These are phyloP conservation scores for Eucalyptus lansdowneana DNA, from an alignment of 345 rosid genomes.

Conservation along the genomic window DNA sequence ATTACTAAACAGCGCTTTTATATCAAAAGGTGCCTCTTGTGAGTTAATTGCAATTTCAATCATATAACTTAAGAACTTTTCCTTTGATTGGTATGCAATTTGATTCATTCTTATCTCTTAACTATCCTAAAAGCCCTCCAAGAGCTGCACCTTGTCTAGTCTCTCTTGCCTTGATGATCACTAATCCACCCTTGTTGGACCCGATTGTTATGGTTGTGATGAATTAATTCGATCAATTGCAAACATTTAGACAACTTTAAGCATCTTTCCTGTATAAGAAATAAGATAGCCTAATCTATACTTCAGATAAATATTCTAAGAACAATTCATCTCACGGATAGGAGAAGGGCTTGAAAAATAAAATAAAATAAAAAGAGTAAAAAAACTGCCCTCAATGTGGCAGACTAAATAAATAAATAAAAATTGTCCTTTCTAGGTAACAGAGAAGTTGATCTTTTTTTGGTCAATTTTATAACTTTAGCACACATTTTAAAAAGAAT, in stretches of 20 bases:
- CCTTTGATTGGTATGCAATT: neutral
- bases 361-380: neutral
- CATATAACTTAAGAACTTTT: neutral
- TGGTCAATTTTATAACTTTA: neutral
- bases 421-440: neutral
- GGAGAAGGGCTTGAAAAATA: neutral
- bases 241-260: neutral
- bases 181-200: neutral
- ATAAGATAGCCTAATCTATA: neutral
- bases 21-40: neutral
- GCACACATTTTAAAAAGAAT: neutral
- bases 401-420: neutral
- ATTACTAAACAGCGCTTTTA: neutral
- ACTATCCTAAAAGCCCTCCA: neutral
- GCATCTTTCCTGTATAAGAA: neutral
- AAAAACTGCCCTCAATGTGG: neutral
- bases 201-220: neutral
- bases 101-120: neutral
- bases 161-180: neutral
- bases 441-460: neutral
- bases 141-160: neutral
- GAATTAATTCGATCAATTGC: neutral
- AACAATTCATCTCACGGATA: neutral
- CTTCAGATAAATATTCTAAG: neutral
- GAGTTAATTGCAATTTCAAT: neutral